Evolutionary conservation across 352 stramenopile species (phyloP).

Genomic region (Phytophthora pistaciae): DNA sequence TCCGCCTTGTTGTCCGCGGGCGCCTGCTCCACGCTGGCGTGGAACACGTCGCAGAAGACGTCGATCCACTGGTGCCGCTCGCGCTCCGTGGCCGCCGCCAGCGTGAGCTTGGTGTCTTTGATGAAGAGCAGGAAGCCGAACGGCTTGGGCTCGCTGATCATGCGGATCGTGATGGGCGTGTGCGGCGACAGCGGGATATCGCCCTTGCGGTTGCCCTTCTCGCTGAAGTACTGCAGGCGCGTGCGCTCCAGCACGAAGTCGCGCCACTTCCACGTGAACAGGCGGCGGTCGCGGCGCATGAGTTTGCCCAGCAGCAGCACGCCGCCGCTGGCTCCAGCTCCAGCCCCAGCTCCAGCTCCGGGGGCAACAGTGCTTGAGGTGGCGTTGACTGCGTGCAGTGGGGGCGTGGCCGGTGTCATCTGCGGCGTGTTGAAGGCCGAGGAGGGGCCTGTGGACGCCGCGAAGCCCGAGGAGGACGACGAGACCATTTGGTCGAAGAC

Average conservation of each 20-base stretch:
- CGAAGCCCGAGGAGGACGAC: conserved; percentile 1
- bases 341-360: no score
- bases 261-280: conserved; percentile 88
- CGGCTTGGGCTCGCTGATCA: conserved; percentile 76
- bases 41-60: conserved; percentile 79
- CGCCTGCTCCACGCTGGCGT: conserved; percentile 74
- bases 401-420: background rate
- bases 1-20: conserved; percentile 63
- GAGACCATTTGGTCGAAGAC: conserved; percentile 7
- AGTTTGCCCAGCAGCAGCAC: conserved; percentile 74
- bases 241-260: conserved; percentile 80
- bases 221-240: conserved; percentile 81
- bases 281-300: conserved; percentile 76
- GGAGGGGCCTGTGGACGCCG: conserved; percentile 1
- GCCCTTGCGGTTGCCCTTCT: conserved; percentile 78
- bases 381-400: background rate
- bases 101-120: conserved; percentile 82
- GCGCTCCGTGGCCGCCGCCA: conserved; percentile 74
- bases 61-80: conserved; percentile 85
- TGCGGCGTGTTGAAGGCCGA: conserved; percentile 2
- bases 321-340: conserved; percentile 23
- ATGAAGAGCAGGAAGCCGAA: conserved; percentile 82
- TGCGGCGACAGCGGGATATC: conserved; percentile 68
- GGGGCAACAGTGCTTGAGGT: background rate
- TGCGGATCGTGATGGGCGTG: conserved; percentile 79